Evolutionary conservation across 1,284 basidiomycete genomes (phyloP), one percentile per base, ranked within the genome.

Genomic region (Heterobasidion annosum): DNA sequence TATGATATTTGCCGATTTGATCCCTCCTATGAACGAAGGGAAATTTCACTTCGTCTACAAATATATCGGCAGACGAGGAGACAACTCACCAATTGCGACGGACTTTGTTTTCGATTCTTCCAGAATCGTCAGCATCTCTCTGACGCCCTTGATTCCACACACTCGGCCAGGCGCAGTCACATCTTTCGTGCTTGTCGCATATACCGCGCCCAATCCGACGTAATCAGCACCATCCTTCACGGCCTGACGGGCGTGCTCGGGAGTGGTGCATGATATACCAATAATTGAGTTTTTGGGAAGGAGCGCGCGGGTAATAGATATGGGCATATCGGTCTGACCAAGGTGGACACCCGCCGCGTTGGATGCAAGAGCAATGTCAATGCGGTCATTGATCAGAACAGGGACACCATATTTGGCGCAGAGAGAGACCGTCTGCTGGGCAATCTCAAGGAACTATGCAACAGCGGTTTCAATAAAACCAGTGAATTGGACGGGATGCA

Each of bases 381-480:
- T 75, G 12, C 93, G 83, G 70, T 96, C 93, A 65, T 98, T 98
- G 71, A 98, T 91, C 56, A 98, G 74, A 33, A 98, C 74, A 0
- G 92, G 93, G 18, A 97, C 82, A 50, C 79, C 77, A 74, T 94
- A 91, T 70, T 79, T 80, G 63, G 85, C 80, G 65, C 91, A 95
- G 19, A 98, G 73, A 16, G 65, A 75, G 65, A 94, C 90, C 2
- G 85, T 88, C 57, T 74, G 70, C 51, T 69, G 68, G 0, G 93
- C 93, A 55, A 97, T 79, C 54, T 84, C 75, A 57, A 94, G 77
- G 65, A 98, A 96, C 85, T 93, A 58, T 16, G 50, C 9, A 25
- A 54, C 43, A 10, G 48, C 8, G 9, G 2, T 53, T 7, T 13
- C 5, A 7, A 16, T 43, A 43, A 12, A n/a, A 63, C 56, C 50